These are phyloP conservation scores for Penicillium verhagenii DNA, from an alignment of 495 filamentous ascomycete genomes.

Conservation along the genomic window DNA sequence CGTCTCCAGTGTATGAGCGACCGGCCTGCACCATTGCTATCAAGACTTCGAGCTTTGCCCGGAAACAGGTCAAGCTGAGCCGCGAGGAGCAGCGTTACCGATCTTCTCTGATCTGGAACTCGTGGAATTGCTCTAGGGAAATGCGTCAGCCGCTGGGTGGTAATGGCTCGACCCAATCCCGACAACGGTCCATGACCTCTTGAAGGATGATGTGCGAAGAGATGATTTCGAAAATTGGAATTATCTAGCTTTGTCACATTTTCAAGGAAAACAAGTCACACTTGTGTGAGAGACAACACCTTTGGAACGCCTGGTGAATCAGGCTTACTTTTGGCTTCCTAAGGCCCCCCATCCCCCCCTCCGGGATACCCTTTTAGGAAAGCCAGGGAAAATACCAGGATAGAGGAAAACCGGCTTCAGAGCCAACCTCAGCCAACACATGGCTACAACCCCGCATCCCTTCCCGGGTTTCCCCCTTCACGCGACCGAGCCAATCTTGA, in stretches of 20 bases:
- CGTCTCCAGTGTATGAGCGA: slow-evolving; percentile 16
- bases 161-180: slow-evolving; percentile 17
- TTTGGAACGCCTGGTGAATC: neutral
- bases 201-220: slow-evolving; percentile 9
- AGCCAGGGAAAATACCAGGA: neutral
- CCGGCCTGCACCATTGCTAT: slow-evolving; percentile 26
- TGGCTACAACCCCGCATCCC: neutral
- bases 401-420: neutral
- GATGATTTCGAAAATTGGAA: neutral
- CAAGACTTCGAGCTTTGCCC: slow-evolving; percentile 32
- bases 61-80: slow-evolving; percentile 30
- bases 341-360: no score
- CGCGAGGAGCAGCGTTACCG: slow-evolving; percentile 36
- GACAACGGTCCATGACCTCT: slow-evolving; percentile 29
- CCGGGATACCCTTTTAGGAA: neutral
- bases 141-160: slow-evolving; percentile 23
- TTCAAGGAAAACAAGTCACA: neutral
- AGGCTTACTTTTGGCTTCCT: no score
- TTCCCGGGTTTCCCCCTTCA: neutral
- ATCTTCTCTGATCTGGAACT: slow-evolving; percentile 22
- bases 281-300: no score
- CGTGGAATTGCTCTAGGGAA: slow-evolving; percentile 28
- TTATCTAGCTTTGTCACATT: neutral
- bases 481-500: neutral
- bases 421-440: neutral